Evolutionary conservation across 306 rosid species (phyloP).

Genomic region (Delonix regia): DNA sequence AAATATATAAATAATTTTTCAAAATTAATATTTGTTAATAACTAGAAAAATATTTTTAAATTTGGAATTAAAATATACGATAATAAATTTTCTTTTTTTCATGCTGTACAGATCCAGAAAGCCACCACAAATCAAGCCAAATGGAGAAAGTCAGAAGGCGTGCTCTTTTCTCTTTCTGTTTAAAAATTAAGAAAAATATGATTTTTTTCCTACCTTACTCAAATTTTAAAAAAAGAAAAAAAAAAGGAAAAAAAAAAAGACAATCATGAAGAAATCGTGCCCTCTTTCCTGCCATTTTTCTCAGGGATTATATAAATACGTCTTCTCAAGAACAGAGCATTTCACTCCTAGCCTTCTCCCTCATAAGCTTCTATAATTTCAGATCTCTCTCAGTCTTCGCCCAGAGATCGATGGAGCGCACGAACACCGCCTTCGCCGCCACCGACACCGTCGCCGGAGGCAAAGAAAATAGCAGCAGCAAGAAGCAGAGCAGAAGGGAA

Average conservation of each 20-base stretch:
- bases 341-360: background rate
- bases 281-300: background rate
- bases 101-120: background rate
- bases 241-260: too few species aligned
- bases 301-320: background rate
- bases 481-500: conserved; percentile 22
- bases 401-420: conserved; percentile 29
- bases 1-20: too few species aligned
- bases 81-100: too few species aligned
- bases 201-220: background rate
- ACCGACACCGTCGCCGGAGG: background rate
- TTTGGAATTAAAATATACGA: too few species aligned
- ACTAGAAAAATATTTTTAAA: too few species aligned
- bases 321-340: background rate
- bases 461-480: background rate
- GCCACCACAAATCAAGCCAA: conserved; percentile 27
- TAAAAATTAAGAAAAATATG: background rate
- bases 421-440: background rate
- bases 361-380: background rate
- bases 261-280: background rate
- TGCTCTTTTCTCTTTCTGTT: background rate
- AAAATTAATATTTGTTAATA: too few species aligned
- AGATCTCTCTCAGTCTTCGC: background rate
- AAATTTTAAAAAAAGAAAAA: too few species aligned
- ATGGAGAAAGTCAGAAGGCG: conserved; percentile 17